These are phyloP conservation scores for Ogataea hybrid DNA, from an alignment of 1,139 yeast species.

Conservation along the genomic window DNA sequence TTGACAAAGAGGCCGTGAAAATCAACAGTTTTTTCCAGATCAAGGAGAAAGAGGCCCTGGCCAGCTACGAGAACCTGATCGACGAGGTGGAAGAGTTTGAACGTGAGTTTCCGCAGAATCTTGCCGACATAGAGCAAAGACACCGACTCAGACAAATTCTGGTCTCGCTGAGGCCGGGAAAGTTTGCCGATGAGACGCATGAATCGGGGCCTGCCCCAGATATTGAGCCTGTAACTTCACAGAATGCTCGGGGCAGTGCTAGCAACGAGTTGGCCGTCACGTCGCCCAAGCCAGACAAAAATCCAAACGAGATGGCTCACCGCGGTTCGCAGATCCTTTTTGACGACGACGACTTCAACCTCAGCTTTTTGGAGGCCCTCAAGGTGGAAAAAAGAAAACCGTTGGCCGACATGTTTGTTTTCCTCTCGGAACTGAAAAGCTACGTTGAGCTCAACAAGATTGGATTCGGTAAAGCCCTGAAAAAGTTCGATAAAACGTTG, in stretches of 20 bases:
- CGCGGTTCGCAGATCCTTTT: conserved; percentile 40
- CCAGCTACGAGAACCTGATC: conserved; percentile 45
- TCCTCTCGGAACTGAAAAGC: conserved; percentile 79
- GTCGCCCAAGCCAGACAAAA: conserved; percentile 19
- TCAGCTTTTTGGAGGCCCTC: conserved; percentile 45
- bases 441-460: conserved; percentile 79
- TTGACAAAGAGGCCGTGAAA: conserved; percentile 55
- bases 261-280: conserved; percentile 1
- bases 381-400: conserved; percentile 69
- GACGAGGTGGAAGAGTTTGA: conserved; percentile 36
- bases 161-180: conserved; percentile 11
- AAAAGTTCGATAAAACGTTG: conserved; percentile 85
- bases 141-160: conserved; percentile 18
- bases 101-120: conserved; percentile 24
- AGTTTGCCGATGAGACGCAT: conserved; percentile 4
- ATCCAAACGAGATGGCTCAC: conserved; percentile 23
- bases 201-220: not conserved
- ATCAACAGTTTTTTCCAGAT: conserved; percentile 52
- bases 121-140: conserved; percentile 19
- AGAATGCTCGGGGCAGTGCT: conserved; percentile 20
- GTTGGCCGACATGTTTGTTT: conserved; percentile 63
- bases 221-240: conserved; percentile 20
- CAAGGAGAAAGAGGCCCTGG: conserved; percentile 48
- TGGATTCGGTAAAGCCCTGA: conserved; percentile 85
- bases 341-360: conserved; percentile 47